Percentiles rank a stretch among this genome's conserved stretches.
phyloP scores from a whole-genome alignment of 306 rosid genomes.

The Senna siamea region DNA sequence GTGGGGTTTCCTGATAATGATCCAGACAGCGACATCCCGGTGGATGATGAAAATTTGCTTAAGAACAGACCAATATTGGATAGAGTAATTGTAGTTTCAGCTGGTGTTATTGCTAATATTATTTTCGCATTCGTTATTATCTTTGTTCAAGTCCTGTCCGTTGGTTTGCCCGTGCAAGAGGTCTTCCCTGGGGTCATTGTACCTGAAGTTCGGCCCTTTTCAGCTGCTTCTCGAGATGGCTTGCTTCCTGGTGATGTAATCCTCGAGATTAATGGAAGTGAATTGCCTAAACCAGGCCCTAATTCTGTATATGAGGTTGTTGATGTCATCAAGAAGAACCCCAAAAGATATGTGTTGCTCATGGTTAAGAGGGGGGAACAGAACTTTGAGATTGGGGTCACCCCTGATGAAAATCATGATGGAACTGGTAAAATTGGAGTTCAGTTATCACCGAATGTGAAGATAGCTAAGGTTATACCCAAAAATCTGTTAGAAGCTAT shows the following conservation, averaged over 20 bases:
- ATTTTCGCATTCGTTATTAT: conserved; percentile 80
- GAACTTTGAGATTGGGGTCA: conserved; percentile 68
- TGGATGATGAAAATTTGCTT: conserved; percentile 80
- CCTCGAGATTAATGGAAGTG: conserved; percentile 71
- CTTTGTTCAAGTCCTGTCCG: conserved; percentile 80
- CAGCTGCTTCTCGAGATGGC: conserved; percentile 94
- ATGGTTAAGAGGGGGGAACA: conserved; percentile 73
- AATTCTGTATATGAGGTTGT: conserved; percentile 76
- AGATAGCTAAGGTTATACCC: conserved; percentile 65
- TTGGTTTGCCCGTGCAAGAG: conserved; percentile 96
- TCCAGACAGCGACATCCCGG: conserved; percentile 89
- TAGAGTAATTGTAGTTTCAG: conserved; percentile 87
- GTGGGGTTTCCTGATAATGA: conserved; percentile 99
- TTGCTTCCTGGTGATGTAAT: conserved; percentile 86
- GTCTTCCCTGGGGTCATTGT: conserved; percentile 88
- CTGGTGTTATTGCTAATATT: conserved; percentile 94
- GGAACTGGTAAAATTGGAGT: conserved; percentile 98
- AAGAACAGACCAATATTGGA: conserved; percentile 95
- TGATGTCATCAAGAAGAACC: conserved; percentile 68
- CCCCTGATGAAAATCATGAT: conserved; percentile 85
- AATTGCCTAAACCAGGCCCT: conserved; percentile 71
- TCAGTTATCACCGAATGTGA: conserved; percentile 84
- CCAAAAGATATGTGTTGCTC: conserved; percentile 72
- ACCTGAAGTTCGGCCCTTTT: conserved; percentile 80
- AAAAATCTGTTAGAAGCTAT: conserved; percentile 53